Percentiles rank a stretch among this genome's conserved stretches.
Conservation (phyloP, 2,329 filamentous ascomycete species). For the Pseudofabraea citricarpa region DNA sequence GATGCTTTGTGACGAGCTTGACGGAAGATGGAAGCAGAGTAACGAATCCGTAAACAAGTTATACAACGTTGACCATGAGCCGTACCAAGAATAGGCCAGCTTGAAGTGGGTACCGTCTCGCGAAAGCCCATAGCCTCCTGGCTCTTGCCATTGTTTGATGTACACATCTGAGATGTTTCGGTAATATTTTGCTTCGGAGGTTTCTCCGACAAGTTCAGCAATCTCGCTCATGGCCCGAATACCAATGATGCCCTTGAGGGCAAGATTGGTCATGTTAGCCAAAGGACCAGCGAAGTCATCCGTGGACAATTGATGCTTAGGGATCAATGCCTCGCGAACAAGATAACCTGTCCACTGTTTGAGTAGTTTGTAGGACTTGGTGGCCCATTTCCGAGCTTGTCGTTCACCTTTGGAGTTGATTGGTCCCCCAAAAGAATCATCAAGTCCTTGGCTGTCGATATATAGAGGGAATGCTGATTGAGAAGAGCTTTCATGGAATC, state of each 20-base stretch:
- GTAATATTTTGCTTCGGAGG: constrained; percentile 53
- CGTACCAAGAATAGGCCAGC: constrained; percentile 68
- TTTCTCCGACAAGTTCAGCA: constrained; percentile 50
- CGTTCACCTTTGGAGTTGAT: constrained; percentile 41
- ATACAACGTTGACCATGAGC: constrained; percentile 70
- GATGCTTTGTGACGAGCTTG: constrained; percentile 17
- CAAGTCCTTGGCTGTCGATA: constrained; percentile 49
- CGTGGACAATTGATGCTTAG: constrained; percentile 63
- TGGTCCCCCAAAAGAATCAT: constrained; percentile 56
- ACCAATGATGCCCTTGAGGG: constrained; percentile 73
- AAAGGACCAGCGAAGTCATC: constrained; percentile 69
- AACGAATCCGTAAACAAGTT: constrained; percentile 67
- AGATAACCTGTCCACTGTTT: constrained; percentile 68
- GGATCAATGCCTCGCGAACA: constrained; percentile 58
- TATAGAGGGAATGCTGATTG: constrained; percentile 23
- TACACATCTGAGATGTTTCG: constrained; percentile 57
- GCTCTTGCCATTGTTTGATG: constrained; percentile 59
- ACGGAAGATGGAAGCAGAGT: constrained; percentile 68
- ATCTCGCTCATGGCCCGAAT: constrained; percentile 73
- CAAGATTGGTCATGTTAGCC: constrained; percentile 65
- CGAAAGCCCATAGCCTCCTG: constrained; percentile 48
- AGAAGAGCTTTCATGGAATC: constrained; percentile 15
- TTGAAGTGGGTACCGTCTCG: constrained; percentile 64
- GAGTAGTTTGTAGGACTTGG: constrained; percentile 57
- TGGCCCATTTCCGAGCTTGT: constrained; percentile 58